Percentiles rank a stretch among this genome's conserved stretches.
phyloP scores from a whole-genome alignment of 2,329 filamentous ascomycete species.

The Trichoderma hamatum region DNA sequence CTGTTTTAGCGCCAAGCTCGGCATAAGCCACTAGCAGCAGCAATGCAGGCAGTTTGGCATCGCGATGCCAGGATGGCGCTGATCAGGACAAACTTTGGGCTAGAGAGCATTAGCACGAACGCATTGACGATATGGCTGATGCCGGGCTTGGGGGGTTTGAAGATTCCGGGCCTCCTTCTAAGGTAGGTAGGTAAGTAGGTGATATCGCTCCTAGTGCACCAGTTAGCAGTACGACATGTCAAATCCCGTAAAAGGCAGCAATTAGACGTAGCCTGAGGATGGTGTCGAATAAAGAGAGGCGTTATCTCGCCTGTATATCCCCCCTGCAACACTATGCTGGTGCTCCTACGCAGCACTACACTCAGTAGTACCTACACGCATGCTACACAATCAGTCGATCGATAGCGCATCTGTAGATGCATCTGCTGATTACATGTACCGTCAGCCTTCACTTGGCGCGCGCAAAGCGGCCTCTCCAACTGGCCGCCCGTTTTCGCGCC shows the following conservation, averaged over 20 bases:
- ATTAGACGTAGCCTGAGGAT: neutral
- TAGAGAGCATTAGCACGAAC: neutral
- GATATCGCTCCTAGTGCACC: neutral
- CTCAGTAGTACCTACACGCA: no score
- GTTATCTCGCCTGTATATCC: neutral
- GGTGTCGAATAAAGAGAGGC: neutral
- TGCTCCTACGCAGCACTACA: no score
- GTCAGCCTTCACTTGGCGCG: neutral
- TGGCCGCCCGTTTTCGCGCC: neutral
- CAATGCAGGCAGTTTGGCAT: neutral
- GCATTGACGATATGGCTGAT: neutral
- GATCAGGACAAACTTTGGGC: neutral
- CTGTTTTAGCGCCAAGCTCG: conserved; percentile 16
- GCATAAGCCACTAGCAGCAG: conserved; percentile 12
- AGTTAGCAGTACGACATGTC: neutral
- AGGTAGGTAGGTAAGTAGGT: neutral
- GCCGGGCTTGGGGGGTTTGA: neutral
- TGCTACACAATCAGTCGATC: no score
- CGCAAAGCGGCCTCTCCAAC: neutral
- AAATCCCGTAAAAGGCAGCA: neutral
- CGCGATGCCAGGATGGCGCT: neutral
- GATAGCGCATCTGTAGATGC: neutral
- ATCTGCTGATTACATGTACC: neutral
- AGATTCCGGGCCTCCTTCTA: neutral
- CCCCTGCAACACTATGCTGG: neutral